Evolutionary conservation across 1,139 yeast genomes (phyloP).

Genomic region (Hansenula anomala): DNA sequence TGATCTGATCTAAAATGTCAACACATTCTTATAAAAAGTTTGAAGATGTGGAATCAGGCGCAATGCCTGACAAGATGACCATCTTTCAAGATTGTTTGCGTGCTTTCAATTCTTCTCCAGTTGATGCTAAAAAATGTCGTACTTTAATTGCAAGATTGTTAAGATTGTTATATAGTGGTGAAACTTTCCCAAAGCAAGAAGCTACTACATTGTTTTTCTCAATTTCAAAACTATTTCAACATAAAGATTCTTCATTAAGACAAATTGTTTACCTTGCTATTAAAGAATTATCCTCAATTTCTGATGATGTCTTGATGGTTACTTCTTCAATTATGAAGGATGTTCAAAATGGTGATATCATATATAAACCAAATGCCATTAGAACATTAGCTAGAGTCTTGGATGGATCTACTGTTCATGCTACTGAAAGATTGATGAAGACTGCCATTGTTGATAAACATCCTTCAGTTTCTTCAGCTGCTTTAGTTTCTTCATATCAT

Average conservation of each 20-base stretch:
- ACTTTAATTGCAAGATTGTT: conserved; percentile 66
- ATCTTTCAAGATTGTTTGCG: conserved; percentile 94
- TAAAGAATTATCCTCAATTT: conserved; percentile 78
- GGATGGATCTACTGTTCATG: conserved; percentile 89
- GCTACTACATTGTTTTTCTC: conserved; percentile 92
- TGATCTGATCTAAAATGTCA: conserved; percentile 48
- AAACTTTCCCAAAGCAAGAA: conserved; percentile 81
- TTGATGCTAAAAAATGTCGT: conserved; percentile 85
- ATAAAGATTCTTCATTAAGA: conserved; percentile 83
- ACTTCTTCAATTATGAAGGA: conserved; percentile 98
- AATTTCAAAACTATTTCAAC: conserved; percentile 91
- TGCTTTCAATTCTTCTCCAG: conserved; percentile 89
- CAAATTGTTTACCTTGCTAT: conserved; percentile 93
- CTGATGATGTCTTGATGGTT: conserved; percentile 94
- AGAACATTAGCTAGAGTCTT: conserved; percentile 86
- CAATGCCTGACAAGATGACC: conserved; percentile 89
- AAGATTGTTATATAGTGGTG: conserved; percentile 76
- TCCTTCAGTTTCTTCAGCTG: conserved; percentile 88
- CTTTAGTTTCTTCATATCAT: conserved; percentile 86
- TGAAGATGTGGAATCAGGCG: conserved; percentile 67
- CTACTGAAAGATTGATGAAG: conserved; percentile 89
- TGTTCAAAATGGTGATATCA: conserved; percentile 81
- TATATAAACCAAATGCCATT: conserved; percentile 92
- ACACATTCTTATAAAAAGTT: conserved; percentile 77
- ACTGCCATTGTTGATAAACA: conserved; percentile 90